Conservation (phyloP, 163 green algal genomes). For the Volvox carteri region DNA sequence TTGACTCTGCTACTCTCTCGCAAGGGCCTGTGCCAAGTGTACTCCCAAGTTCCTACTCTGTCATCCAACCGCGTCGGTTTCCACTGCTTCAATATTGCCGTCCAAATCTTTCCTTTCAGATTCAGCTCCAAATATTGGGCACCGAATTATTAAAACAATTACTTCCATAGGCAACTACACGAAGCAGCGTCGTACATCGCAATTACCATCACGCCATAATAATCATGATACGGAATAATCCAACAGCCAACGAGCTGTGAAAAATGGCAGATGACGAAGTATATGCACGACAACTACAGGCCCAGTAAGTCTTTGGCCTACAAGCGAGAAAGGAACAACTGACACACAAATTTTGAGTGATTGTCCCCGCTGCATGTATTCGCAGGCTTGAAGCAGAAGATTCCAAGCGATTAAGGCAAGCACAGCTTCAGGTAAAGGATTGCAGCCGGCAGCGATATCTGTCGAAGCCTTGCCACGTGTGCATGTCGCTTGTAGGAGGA, state of each 20-base stretch:
- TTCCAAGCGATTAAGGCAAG: neutral
- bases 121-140: neutral
- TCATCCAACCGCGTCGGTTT: neutral
- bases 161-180: neutral
- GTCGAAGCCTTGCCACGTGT: neutral
- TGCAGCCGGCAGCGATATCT: neutral
- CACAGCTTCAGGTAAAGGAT: neutral
- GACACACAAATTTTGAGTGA: neutral
- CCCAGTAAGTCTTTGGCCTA: slow-evolving; percentile 12
- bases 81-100: neutral
- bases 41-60: neutral
- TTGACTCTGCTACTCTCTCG: neutral
- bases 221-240: neutral
- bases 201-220: neutral
- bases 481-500: neutral
- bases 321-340: neutral
- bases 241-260: neutral
- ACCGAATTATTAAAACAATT: neutral
- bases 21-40: neutral
- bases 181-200: slow-evolving; percentile 18
- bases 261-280: slow-evolving; percentile 45
- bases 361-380: neutral
- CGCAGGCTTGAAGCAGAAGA: neutral
- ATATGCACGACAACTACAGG: slow-evolving; percentile 6
- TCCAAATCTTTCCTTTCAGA: neutral